A percentile compares a stretch with the other conserved stretches of the same genome.
Conservation (phyloP, 1,284 basidiomycete genomes). For the Quambalaria eucalypti region DNA sequence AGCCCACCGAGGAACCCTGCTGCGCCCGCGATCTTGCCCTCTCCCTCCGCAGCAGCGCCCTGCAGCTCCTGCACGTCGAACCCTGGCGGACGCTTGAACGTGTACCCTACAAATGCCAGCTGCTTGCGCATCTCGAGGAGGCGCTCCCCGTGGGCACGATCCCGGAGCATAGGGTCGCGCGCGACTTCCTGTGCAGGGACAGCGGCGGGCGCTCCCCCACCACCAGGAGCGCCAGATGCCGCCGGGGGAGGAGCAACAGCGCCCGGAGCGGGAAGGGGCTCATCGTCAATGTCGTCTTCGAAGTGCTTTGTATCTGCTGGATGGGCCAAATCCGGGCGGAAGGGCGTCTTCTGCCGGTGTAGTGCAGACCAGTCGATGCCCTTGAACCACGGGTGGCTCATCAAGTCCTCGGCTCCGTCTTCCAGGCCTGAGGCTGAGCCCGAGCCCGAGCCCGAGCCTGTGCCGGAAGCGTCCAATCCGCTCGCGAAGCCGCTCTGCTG, state of each 20-base stretch:
- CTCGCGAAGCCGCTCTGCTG: constrained; percentile 59
- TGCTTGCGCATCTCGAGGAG: constrained; percentile 82
- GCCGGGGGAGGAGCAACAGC: constrained; percentile 57
- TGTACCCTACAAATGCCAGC: constrained; percentile 63
- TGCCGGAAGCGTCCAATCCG: constrained; percentile 45
- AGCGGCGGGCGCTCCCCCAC: no score
- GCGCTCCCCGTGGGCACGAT: constrained; percentile 72
- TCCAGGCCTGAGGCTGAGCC: constrained; percentile 28
- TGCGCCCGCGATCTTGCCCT: constrained; percentile 18
- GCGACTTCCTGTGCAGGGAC: constrained; percentile 56
- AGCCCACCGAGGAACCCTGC: no score
- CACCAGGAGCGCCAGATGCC: no score
- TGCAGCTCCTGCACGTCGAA: constrained; percentile 20
- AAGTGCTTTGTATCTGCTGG: constrained; percentile 45
- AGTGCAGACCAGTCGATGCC: constrained; percentile 32
- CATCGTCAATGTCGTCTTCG: constrained; percentile 67
- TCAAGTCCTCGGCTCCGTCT: constrained; percentile 80
- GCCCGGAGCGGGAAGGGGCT: constrained; percentile 81
- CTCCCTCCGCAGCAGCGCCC: constrained; percentile 3
- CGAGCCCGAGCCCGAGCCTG: constrained; percentile 49
- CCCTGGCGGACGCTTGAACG: constrained; percentile 35
- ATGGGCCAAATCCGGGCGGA: constrained; percentile 64
- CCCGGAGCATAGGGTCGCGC: constrained; percentile 73
- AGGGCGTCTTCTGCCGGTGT: constrained; percentile 60
- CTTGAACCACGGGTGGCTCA: constrained; percentile 53